Base-by-base conservation (phyloP, 176 grass and related monocot species). In the Olyra latifolia region DNA sequence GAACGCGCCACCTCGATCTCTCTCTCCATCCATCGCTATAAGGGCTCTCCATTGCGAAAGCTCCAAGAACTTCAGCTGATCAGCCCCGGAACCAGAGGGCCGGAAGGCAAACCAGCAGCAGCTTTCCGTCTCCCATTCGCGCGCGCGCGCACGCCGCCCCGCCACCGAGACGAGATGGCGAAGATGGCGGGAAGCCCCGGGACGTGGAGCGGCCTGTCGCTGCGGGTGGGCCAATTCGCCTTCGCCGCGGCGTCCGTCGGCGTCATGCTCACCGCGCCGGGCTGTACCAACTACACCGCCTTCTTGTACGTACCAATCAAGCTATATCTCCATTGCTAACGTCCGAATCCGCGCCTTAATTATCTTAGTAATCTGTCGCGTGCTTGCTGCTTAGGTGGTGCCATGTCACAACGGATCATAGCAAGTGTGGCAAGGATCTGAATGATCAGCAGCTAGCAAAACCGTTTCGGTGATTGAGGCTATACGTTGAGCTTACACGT, bases 211-310 rank as follows among this genome's bases (percentile, higher is more conserved):
- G 85, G 95, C 73, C 88, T 98, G 56, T 57, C 86, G 60, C 90
- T 98, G 63, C 89, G 96, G 81, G 58, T 71, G 9, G 78, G 90
- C 66, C 96, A 98, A 86, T 89, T 91, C 68, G 23, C 64, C 73
- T 95, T 95, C 77, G 96, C 96, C 15, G 96, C 86, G 62, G 92
- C 78, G 67, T 98, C 88, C 54, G 85, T 98, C 74, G 89, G 84
- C 63, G 83, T 81, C 66, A 98, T 95, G 96, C 48, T 82, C 69
- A 89, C 92, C 74, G 92, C 88, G 45, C 42, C 76, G 19, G 92
- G 90, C 20, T 98, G 95, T 86, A 79, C 92, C 72, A 88, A 72
- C 87, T 98, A 93, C 96, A 95, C 96, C 62, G 92, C 92, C 84
- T 98, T 95, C 84, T 98, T 92, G 96, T 98, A 86, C 70, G 2